A percentile compares a stretch with the other conserved stretches of the same genome.
phyloP scores from a whole-genome alignment of 2,329 filamentous ascomycete genomes.

The Cercospora berteroae region DNA sequence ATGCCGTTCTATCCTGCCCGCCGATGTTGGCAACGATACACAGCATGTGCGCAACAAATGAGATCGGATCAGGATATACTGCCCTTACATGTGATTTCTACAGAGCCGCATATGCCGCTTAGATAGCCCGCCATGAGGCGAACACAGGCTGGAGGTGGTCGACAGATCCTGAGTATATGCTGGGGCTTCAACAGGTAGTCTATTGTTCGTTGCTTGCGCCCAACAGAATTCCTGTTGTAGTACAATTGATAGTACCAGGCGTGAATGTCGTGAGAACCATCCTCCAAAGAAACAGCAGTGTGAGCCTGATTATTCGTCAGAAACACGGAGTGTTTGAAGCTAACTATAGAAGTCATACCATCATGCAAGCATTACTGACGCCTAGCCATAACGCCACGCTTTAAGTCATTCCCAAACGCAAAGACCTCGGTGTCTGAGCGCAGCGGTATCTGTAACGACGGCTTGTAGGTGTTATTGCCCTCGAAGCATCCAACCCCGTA shows the following conservation, averaged over 20 bases:
- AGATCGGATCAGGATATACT: background rate
- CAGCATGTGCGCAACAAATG: background rate
- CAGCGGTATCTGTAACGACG: background rate
- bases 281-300: background rate
- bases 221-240: too few relatives aligned
- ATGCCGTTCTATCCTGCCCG: slow-evolving; percentile 11
- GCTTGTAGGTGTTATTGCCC: background rate
- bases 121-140: background rate
- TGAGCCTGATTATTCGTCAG: background rate
- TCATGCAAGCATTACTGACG: slow-evolving; percentile 3
- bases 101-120: background rate
- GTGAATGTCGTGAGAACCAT: background rate
- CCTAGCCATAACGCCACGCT: slow-evolving; percentile 1
- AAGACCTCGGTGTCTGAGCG: background rate
- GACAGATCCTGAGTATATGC: background rate
- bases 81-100: background rate
- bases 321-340: background rate
- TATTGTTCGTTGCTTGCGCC: background rate
- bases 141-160: background rate
- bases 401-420: background rate
- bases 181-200: background rate
- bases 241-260: background rate
- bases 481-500: background rate
- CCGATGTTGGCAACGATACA: background rate
- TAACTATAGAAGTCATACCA: background rate